A percentile compares a stretch with the other conserved stretches of the same genome.
Conservation (phyloP, 1,284 basidiomycete genomes). For the Cryptococcus amylolentus region DNA sequence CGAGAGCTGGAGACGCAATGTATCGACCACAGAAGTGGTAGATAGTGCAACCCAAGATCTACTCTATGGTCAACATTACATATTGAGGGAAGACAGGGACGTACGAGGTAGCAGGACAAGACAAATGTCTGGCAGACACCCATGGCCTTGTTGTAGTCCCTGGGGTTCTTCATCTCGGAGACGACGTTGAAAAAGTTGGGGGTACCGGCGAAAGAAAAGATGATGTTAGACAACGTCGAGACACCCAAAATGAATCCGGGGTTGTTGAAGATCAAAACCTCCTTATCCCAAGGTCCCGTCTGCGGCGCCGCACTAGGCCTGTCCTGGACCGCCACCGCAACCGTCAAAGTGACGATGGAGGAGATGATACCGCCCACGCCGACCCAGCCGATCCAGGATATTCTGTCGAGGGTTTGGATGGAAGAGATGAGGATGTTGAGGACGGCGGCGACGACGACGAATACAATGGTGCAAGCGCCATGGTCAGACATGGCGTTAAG, state of each 20-base stretch:
- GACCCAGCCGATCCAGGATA: slow-evolving; percentile 47
- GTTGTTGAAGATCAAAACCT: slow-evolving; percentile 31
- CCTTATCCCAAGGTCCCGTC: slow-evolving; percentile 3
- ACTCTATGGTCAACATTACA: not conserved
- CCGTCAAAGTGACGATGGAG: slow-evolving; percentile 42
- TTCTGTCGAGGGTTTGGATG: slow-evolving; percentile 37
- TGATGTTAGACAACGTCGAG: slow-evolving; percentile 37
- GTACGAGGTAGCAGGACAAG: slow-evolving; percentile 39
- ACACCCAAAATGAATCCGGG: slow-evolving; percentile 41
- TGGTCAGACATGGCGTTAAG: slow-evolving; percentile 47
- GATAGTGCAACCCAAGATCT: slow-evolving; percentile 22
- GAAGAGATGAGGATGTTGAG: slow-evolving; percentile 2
- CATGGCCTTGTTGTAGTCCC: slow-evolving; percentile 23
- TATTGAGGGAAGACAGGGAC: slow-evolving; percentile 16
- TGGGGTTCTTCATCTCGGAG: slow-evolving; percentile 47
- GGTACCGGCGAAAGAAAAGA: slow-evolving; percentile 41
- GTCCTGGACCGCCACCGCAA: slow-evolving; percentile 46
- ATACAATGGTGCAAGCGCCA: slow-evolving; percentile 44
- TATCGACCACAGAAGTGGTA: slow-evolving; percentile 38
- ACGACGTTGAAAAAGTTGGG: slow-evolving; percentile 43
- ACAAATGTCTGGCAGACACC: slow-evolving; percentile 30
- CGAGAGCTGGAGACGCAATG: slow-evolving; percentile 46
- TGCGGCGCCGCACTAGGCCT: slow-evolving; percentile 31
- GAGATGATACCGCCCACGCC: slow-evolving; percentile 32
- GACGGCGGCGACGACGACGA: slow-evolving; percentile 32